A percentile compares a stretch with the other conserved stretches of the same genome.
phyloP scores from a whole-genome alignment of 768 basidiomycete species.

The Suillus ampliporus region DNA sequence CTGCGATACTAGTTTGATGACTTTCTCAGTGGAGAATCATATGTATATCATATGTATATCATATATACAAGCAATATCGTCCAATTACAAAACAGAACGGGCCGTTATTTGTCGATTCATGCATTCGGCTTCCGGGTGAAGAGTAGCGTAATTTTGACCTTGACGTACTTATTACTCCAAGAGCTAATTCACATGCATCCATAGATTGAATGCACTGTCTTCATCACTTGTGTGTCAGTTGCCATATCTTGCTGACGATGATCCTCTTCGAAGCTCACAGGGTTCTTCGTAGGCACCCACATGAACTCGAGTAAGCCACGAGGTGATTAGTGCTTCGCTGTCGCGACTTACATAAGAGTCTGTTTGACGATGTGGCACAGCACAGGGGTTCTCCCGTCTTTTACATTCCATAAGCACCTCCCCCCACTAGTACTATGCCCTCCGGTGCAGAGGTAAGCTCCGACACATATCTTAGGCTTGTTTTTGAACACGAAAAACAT shows the following conservation, averaged over 20 bases:
- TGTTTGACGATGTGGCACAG: neutral
- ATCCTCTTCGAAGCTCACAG: slow-evolving; percentile 3
- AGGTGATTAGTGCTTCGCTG: neutral
- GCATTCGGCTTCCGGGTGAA: neutral
- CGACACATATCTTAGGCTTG: too few species aligned
- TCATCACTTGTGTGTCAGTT: neutral
- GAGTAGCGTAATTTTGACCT: neutral
- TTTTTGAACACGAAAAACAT: neutral
- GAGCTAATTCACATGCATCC: neutral
- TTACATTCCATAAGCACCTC: neutral
- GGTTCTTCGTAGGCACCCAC: slow-evolving; percentile 1
- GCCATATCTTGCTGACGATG: neutral
- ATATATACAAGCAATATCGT: neutral
- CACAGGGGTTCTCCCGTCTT: slow-evolving; percentile 4
- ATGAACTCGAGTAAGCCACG: neutral
- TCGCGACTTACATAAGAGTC: neutral
- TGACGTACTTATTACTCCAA: neutral
- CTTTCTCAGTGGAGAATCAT: neutral
- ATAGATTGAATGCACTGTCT: neutral
- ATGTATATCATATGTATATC: too few species aligned
- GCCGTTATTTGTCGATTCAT: neutral
- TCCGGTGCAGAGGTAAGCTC: neutral
- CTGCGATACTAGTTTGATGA: neutral
- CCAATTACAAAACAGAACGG: neutral
- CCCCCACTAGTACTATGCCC: neutral